phyloP scores from a whole-genome alignment of 371 early-diverging fungal genomes.

The Mucor mucedo region DNA sequence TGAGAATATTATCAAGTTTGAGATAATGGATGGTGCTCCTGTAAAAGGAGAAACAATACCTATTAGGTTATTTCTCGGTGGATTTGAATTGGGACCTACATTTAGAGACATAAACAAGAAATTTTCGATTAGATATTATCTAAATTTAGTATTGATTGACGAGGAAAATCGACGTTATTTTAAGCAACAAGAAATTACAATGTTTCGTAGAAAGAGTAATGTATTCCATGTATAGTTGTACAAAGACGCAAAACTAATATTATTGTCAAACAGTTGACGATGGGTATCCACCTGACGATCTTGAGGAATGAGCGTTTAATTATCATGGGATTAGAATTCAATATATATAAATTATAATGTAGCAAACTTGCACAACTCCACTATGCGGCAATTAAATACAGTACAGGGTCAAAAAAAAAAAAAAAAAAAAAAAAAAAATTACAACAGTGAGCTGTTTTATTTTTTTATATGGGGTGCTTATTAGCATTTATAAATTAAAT shows the following conservation, averaged over 20 bases:
- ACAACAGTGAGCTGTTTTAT: background rate
- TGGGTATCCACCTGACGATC: constrained; percentile 14
- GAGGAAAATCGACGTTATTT: constrained; percentile 94
- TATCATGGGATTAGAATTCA: constrained; percentile 5
- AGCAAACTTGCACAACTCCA: too few species aligned
- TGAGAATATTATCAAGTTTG: constrained; percentile 97
- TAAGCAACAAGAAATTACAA: constrained; percentile 91
- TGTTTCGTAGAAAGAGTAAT: constrained; percentile 43
- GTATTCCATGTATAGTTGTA: background rate
- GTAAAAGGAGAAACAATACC: constrained; percentile 93
- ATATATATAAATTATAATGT: background rate
- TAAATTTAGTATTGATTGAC: constrained; percentile 93
- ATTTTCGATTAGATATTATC: constrained; percentile 90
- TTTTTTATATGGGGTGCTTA: background rate
- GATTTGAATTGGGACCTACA: constrained; percentile 88
- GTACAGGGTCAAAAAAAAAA: too few species aligned
- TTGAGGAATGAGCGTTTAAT: constrained; percentile 11
- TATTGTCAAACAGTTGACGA: constrained; percentile 11
- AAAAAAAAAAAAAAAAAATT: too few species aligned
- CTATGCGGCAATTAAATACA: too few species aligned
- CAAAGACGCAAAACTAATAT: background rate
- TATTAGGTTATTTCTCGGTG: constrained; percentile 90
- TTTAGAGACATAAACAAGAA: constrained; percentile 81
- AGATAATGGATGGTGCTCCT: constrained; percentile 99
- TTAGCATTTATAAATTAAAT: too few species aligned